These are phyloP conservation scores for Pistacia integerrima DNA, from an alignment of 345 rosid species.

Conservation along the genomic window DNA sequence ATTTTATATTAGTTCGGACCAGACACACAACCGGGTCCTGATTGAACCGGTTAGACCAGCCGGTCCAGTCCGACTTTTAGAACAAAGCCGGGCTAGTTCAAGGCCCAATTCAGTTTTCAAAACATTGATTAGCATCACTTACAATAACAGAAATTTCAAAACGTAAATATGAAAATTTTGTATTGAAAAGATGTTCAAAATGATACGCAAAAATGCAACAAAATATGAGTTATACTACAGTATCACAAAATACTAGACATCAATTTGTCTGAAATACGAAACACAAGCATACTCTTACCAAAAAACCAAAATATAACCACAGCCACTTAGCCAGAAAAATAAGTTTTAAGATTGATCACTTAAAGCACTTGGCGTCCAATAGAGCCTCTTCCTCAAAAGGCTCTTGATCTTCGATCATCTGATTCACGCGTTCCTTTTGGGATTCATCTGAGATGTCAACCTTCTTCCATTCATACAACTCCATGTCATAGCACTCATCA, in stretches of 20 bases:
- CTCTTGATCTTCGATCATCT: constrained; percentile 92
- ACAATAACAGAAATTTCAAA: neutral
- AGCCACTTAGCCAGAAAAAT: neutral
- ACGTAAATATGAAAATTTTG: neutral
- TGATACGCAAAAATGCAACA: neutral
- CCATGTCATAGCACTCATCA: constrained; percentile 97
- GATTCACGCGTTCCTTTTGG: constrained; percentile 89
- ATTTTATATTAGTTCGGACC: too few species aligned
- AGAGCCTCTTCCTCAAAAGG: constrained; percentile 95
- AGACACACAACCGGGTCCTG: too few species aligned
- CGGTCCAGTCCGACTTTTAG: too few species aligned
- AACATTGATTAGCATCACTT: too few species aligned
- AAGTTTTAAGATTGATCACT: constrained; percentile 36
- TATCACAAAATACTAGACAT: neutral
- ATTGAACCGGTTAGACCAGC: too few species aligned
- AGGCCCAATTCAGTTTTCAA: too few species aligned
- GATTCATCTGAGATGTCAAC: constrained; percentile 78
- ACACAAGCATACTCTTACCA: constrained; percentile 25
- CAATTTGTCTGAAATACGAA: neutral
- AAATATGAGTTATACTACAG: neutral
- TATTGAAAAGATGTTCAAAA: neutral
- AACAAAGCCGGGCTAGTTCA: too few species aligned
- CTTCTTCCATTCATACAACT: constrained; percentile 91
- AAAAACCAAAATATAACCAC: neutral
- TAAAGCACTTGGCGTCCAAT: constrained; percentile 98